These are phyloP conservation scores for Coemansia sp. DNA, from an alignment of 192 early-diverging fungal species.

Conservation along the genomic window DNA sequence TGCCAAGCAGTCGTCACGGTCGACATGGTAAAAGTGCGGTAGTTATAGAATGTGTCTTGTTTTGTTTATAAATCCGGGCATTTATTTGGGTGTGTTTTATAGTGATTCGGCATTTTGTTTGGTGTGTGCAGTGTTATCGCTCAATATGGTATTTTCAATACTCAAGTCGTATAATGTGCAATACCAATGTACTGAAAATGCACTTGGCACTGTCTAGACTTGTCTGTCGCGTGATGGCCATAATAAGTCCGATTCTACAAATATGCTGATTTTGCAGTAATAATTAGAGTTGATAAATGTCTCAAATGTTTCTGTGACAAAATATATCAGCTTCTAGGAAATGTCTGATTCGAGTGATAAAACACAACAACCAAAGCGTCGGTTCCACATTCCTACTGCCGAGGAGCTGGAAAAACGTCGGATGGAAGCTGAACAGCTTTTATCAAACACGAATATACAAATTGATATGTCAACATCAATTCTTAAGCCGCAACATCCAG, in stretches of 20 bases:
- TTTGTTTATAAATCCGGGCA: no score
- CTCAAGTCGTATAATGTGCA: no score
- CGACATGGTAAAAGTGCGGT: slow-evolving; percentile 39
- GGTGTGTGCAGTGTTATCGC: no score
- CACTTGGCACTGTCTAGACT: no score
- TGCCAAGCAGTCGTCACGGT: slow-evolving; percentile 65
- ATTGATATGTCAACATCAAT: slow-evolving; percentile 35
- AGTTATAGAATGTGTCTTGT: neutral
- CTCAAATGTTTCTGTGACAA: neutral
- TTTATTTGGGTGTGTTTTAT: no score
- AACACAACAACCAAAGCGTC: slow-evolving; percentile 12
- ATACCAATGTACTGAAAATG: no score
- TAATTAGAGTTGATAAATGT: no score
- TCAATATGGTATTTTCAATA: no score
- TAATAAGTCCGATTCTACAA: no score
- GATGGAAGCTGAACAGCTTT: slow-evolving; percentile 15
- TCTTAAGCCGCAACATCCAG: slow-evolving; percentile 4
- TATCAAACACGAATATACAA: slow-evolving; percentile 11
- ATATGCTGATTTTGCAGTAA: no score
- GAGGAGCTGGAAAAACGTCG: slow-evolving; percentile 37
- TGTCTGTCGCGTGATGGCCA: no score
- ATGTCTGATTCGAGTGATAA: neutral
- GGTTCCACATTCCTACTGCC: slow-evolving; percentile 38
- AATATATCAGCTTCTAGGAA: slow-evolving; percentile 1
- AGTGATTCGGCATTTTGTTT: no score